These are phyloP conservation scores for Suillus paluster DNA, from an alignment of 768 basidiomycete species.

Conservation along the genomic window DNA sequence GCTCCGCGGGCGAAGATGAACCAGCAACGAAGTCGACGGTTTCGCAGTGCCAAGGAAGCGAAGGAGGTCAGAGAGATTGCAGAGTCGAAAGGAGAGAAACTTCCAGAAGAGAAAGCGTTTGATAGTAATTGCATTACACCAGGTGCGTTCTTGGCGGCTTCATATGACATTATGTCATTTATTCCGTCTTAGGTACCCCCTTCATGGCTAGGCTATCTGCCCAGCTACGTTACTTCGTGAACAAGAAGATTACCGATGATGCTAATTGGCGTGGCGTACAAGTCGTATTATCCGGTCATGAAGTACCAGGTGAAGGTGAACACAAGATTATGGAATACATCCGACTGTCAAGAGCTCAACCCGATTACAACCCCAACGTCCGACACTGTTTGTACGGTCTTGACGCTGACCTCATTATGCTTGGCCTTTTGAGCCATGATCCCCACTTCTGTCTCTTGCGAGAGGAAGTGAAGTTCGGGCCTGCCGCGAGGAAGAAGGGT, in stretches of 20 bases:
- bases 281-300: conserved; percentile 95
- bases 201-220: conserved; percentile 95
- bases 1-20: conserved; percentile 99
- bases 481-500: conserved; percentile 72
- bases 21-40: conserved; percentile 92
- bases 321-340: conserved; percentile 99
- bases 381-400: conserved; percentile 98
- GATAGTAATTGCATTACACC: conserved; percentile 99
- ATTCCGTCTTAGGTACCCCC: conserved; percentile 66
- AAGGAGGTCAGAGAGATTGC: conserved; percentile 88
- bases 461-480: conserved; percentile 98
- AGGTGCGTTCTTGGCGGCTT: conserved; percentile 52
- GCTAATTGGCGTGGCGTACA: conserved; percentile 92
- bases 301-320: conserved; percentile 98
- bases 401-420: conserved; percentile 98
- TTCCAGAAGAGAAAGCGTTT: conserved; percentile 94
- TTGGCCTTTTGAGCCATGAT: conserved; percentile 95
- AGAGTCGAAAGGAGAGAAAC: conserved; percentile 82
- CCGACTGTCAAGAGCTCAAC: conserved; percentile 90
- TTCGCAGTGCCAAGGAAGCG: conserved; percentile 93
- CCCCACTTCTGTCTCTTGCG: conserved; percentile 97
- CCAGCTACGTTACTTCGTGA: conserved; percentile 94
- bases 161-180: conserved; percentile 4
- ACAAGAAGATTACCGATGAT: conserved; percentile 98
- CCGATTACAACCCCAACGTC: conserved; percentile 94